Percentiles rank a stretch among this genome's conserved stretches.
Conservation (phyloP, 2,329 filamentous ascomycete genomes). For the Alternaria sp. region DNA sequence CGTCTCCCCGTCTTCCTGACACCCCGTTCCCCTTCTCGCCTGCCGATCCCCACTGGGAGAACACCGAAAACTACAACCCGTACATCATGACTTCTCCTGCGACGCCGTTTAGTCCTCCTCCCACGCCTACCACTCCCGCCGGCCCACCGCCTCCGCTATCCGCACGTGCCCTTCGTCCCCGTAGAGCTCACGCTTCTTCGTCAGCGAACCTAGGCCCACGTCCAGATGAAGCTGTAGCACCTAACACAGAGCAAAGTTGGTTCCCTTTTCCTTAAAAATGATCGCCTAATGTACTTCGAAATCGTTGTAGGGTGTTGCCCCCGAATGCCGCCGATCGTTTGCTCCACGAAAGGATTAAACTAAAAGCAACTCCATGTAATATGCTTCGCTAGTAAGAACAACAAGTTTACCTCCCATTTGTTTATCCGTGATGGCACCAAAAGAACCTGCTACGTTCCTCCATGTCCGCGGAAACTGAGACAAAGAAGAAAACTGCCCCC, state of each 20-base stretch:
- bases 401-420: background rate
- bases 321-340: background rate
- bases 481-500: background rate
- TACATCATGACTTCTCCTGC: background rate
- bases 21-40: slow-evolving; percentile 22
- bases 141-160: slow-evolving; percentile 6
- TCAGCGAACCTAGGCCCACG: background rate
- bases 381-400: slow-evolving; percentile 8
- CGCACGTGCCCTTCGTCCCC: slow-evolving; percentile 1
- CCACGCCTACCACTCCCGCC: slow-evolving; percentile 8
- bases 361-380: slow-evolving; percentile 3
- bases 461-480: background rate
- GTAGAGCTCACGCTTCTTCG: background rate
- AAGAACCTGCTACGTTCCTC: background rate
- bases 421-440: background rate
- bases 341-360: background rate
- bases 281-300: background rate
- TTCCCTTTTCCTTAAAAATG: background rate
- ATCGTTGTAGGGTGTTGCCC: background rate
- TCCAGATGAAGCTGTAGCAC: too few relatives aligned
- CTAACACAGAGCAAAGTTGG: background rate
- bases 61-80: slow-evolving; percentile 31
- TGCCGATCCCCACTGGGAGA: slow-evolving; percentile 27
- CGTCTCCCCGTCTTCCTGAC: slow-evolving; percentile 19
- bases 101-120: background rate